Evolutionary conservation across 257 asterid genomes (phyloP), one percentile per base, ranked within the genome.

Genomic region (Paulownia fortunei): DNA sequence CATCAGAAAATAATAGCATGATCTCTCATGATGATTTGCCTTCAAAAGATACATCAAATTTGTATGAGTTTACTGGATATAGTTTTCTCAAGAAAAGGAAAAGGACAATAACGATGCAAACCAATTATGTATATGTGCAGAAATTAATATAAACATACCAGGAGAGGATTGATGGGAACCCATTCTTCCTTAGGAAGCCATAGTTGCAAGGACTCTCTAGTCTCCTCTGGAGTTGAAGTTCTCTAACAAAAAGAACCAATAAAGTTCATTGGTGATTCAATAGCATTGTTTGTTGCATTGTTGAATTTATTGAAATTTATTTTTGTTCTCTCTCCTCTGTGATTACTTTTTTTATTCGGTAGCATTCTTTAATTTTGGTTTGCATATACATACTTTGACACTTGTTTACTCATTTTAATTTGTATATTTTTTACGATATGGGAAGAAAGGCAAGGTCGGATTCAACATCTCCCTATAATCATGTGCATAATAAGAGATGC

Each of bases 171-270:
- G 74, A 95, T 93, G 67, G 99, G 92, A 39, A 75, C 94, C 99
- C 99, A 95, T 82, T 93, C 98, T 71, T 95, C 99, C 88, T 92
- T 95, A 0, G 99, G 98, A 84, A 95, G 97, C 99, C 99, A 95
- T 72, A 88, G 87, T 60, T 95, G 97, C 92, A 95, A 82, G n/a
- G 99, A 86, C 78, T 79, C 87, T 83, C 99, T 84, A 4, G 97
- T 95, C 84, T 89, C 87, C 89, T 95, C 99, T 0, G 99, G 98
- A 8, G 94, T 83, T 6, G 83, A 76, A 16, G 98, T 93, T 89
- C 68, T 91, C 99, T 95, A 80, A 72, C 46, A 71, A 73, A 70
- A 41, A 26, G 24, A 67, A 58, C 3, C 72, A 59, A 69, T 41
- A 62, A 74, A 70, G 30, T 59, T 56, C 36, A 18, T 18, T 37